phyloP scores from a whole-genome alignment of 441 rosid genomes.

The Jatropha podagrica region DNA sequence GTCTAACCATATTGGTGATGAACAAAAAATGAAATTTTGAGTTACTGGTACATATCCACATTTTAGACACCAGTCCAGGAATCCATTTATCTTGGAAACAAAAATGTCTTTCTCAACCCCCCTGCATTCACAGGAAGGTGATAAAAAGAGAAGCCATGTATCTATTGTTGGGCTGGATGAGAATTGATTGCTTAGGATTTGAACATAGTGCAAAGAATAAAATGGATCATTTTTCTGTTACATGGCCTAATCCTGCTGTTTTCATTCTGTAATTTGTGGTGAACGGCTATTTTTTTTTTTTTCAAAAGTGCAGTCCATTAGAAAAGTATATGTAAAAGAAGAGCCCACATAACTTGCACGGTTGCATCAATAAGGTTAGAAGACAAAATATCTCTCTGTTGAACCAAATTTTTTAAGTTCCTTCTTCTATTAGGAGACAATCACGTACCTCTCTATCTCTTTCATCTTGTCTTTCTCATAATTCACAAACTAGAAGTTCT shows the following conservation, averaged over 20 bases:
- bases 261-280: neutral
- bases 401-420: constrained; percentile 8
- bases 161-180: neutral
- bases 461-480: neutral
- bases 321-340: neutral
- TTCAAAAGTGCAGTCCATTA: neutral
- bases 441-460: neutral
- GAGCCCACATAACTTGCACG: neutral
- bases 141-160: neutral
- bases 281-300: neutral
- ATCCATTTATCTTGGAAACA: neutral
- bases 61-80: neutral
- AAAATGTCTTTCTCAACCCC: neutral
- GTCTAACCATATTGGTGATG: no score
- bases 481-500: constrained; percentile 7
- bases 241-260: neutral
- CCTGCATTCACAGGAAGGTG: neutral
- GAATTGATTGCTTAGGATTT: neutral
- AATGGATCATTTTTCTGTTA: neutral
- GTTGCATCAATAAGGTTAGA: neutral
- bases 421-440: neutral
- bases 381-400: neutral
- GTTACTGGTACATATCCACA: neutral
- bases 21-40: neutral
- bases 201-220: neutral